These are phyloP conservation scores for Penicillium griseofulvum DNA, from an alignment of 2,329 filamentous ascomycete genomes.

Conservation along the genomic window DNA sequence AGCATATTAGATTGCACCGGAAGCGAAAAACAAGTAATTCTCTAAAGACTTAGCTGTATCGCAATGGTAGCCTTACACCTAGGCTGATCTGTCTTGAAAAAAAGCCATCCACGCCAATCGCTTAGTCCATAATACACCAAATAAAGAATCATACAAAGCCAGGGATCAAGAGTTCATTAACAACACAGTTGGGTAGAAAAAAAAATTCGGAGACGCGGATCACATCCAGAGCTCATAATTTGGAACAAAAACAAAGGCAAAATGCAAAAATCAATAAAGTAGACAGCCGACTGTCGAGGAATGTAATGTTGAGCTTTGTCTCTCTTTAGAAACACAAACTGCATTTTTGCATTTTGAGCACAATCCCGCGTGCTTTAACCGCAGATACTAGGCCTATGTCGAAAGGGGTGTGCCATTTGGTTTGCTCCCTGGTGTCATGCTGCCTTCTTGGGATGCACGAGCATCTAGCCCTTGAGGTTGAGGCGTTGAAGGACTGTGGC, in stretches of 20 bases:
- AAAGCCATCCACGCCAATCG: slow-evolving; percentile 27
- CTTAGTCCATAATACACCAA: slow-evolving; percentile 19
- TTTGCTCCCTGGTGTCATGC: slow-evolving; percentile 34
- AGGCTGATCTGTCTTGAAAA: slow-evolving; percentile 18
- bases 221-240: not conserved
- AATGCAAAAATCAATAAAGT: not conserved
- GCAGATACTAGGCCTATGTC: slow-evolving; percentile 12
- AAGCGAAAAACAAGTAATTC: slow-evolving; percentile 8
- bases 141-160: slow-evolving; percentile 16
- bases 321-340: not conserved
- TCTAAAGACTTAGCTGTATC: slow-evolving; percentile 6
- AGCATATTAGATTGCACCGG: slow-evolving; percentile 6
- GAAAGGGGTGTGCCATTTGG: slow-evolving; percentile 32
- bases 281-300: not conserved
- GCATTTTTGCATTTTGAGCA: slow-evolving; percentile 3
- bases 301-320: not conserved
- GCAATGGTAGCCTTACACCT: slow-evolving; percentile 15
- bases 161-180: slow-evolving; percentile 17
- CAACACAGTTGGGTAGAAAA: slow-evolving; percentile 15
- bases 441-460: slow-evolving; percentile 34
- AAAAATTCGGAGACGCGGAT: slow-evolving; percentile 1
- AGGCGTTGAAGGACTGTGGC: slow-evolving; percentile 35
- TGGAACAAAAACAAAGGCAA: not conserved
- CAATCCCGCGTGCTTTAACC: not conserved
- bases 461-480: slow-evolving; percentile 30